Evolutionary conservation across 495 filamentous ascomycete genomes (phyloP), one percentile per base, ranked within the genome.

Genomic region (Sporormia fimetaria): DNA sequence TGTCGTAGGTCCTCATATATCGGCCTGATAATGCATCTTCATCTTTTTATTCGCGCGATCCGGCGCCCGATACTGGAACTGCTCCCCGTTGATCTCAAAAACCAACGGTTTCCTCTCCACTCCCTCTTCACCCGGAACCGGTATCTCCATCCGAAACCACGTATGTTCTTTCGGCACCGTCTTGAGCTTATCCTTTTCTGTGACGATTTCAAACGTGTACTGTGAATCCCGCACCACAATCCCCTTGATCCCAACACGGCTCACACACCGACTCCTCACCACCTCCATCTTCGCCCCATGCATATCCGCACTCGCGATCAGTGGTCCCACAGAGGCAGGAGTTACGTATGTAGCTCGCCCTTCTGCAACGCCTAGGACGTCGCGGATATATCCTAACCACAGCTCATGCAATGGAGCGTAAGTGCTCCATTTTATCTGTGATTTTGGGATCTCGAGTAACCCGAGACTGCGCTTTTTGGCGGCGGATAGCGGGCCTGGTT

Each of bases 41-140:
- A 93, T 88, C 62, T 95, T 94, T 66, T 80, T 88, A 47, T 80
- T 87, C 21, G 81, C 84, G 24, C 90, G 67, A 54, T 95, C 87
- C 5, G 81, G 77, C 7, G 88, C 75, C 21, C 84, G 71, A 51
- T 76, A 79, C 67, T 81, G 70, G 55, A 96, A 90, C 51, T 88
- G 83, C 44, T 80, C 80, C 11, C 90, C 90, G 50, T 87, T 78
- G 1, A 96, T 64, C 60, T 96, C 87, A 51, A 95, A 93, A 3
- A 80, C 69, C 52, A 96, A 60, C 53, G 42, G 55, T 57, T 45
- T 63, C 43, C 26, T 33, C 9, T 54, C 47, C 12, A 33, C 36
- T 3, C 37, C 44, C 3, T 42, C 25, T n/a, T 43, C 21, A 40
- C 45, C 15, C 1, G 63, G 67, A 2, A 71, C 49, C 4, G 80